These are phyloP conservation scores for Aspergillus campestris DNA, from an alignment of 495 filamentous ascomycete genomes.

Conservation along the genomic window DNA sequence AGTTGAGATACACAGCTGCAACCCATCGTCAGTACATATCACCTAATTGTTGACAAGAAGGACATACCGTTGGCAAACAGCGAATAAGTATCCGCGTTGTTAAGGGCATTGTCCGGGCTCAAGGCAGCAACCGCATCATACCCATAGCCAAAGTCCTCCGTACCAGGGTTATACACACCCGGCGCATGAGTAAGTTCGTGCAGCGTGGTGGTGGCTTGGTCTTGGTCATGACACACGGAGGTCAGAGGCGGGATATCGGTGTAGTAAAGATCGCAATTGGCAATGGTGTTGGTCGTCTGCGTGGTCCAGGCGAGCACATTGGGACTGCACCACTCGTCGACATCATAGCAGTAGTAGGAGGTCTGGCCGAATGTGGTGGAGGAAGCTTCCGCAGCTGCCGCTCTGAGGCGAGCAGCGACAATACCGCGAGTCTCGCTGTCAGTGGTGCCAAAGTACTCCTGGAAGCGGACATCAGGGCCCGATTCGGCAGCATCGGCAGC, in stretches of 20 bases:
- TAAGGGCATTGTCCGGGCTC: slow-evolving; percentile 35
- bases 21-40: no score
- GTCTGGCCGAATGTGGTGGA: slow-evolving; percentile 34
- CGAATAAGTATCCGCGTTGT: slow-evolving; percentile 56
- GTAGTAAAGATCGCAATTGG: slow-evolving; percentile 51
- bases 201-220: slow-evolving; percentile 50
- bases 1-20: no score
- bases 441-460: slow-evolving; percentile 55
- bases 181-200: slow-evolving; percentile 58
- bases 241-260: slow-evolving; percentile 35
- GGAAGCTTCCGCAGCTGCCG: slow-evolving; percentile 43
- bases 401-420: slow-evolving; percentile 44
- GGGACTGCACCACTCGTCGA: slow-evolving; percentile 36
- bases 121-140: slow-evolving; percentile 41
- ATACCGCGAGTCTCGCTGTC: slow-evolving; percentile 27
- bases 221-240: slow-evolving; percentile 45
- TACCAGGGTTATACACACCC: slow-evolving; percentile 46
- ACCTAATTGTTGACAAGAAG: background rate
- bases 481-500: slow-evolving; percentile 44
- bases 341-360: slow-evolving; percentile 45
- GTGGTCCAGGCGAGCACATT: slow-evolving; percentile 52
- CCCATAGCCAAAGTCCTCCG: slow-evolving; percentile 51
- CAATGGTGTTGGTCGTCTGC: slow-evolving; percentile 41
- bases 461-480: slow-evolving; percentile 44
- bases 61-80: slow-evolving; percentile 47